A percentile compares a stretch with the other conserved stretches of the same genome.
phyloP scores from a whole-genome alignment of 1,284 basidiomycete genomes.

The Sphaerobolus stellatus region DNA sequence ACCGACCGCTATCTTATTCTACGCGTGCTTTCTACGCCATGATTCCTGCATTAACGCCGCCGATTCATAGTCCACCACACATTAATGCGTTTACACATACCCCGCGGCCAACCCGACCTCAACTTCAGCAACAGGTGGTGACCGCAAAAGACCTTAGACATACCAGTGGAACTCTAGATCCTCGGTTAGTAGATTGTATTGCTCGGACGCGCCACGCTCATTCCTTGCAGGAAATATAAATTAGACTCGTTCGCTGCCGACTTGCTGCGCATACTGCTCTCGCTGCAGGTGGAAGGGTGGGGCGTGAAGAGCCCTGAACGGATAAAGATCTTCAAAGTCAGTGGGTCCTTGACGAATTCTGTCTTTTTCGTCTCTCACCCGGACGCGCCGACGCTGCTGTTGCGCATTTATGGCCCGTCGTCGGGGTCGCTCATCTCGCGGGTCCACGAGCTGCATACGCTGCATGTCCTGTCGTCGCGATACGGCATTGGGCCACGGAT shows the following conservation, averaged over 20 bases:
- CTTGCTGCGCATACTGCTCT: conserved; percentile 54
- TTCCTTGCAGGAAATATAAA: conserved; percentile 73
- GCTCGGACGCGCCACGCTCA: too few species aligned
- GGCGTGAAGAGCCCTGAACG: conserved; percentile 36
- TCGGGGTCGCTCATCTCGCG: conserved; percentile 85
- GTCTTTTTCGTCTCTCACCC: conserved; percentile 88
- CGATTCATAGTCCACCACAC: too few species aligned
- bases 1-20: too few species aligned
- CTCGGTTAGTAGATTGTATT: too few species aligned
- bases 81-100: too few species aligned
- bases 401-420: conserved; percentile 88
- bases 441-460: conserved; percentile 76
- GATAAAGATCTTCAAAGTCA: conserved; percentile 75
- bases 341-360: conserved; percentile 89
- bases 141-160: too few species aligned
- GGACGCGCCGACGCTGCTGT: conserved; percentile 67
- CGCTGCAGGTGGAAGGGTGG: conserved; percentile 51
- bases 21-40: too few species aligned
- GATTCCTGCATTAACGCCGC: too few species aligned
- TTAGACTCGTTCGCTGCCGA: conserved; percentile 56
- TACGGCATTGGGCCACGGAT: conserved; percentile 90
- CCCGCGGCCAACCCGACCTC: too few species aligned
- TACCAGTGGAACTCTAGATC: too few species aligned
- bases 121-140: too few species aligned
- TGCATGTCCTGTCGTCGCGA: conserved; percentile 82